phyloP scores from a whole-genome alignment of 176 grass and related monocot species.

The Carex scoparia region DNA sequence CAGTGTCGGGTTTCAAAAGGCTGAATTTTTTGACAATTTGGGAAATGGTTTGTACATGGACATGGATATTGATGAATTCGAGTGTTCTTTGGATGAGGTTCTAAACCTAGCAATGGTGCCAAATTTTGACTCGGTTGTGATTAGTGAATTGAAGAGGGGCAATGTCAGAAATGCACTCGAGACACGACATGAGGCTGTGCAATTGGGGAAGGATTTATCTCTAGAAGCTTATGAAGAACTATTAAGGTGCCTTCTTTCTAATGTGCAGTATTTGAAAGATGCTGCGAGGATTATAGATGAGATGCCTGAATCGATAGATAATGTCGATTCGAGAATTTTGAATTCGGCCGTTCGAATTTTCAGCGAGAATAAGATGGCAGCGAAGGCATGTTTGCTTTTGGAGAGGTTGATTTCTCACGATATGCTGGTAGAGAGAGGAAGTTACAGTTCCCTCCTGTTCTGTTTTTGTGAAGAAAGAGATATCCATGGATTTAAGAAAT shows the following conservation, averaged over 20 bases:
- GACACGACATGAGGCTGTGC: constrained; percentile 55
- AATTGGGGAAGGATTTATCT: constrained; percentile 58
- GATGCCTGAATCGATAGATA: constrained; percentile 39
- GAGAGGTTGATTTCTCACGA: constrained; percentile 46
- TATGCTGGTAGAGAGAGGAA: constrained; percentile 44
- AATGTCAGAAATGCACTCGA: constrained; percentile 47
- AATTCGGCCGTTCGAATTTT: constrained; percentile 46
- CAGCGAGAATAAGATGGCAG: constrained; percentile 43
- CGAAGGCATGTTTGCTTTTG: constrained; percentile 45
- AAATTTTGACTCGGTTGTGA: constrained; percentile 43
- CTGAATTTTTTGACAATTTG: constrained; percentile 92
- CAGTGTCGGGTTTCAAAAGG: constrained; percentile 46
- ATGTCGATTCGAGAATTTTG: constrained; percentile 55
- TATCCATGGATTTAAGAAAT: constrained; percentile 59
- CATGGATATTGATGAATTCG: constrained; percentile 60
- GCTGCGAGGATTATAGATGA: constrained; percentile 42
- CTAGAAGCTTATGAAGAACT: constrained; percentile 38
- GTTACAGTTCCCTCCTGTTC: constrained; percentile 50
- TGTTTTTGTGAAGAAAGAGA: constrained; percentile 63
- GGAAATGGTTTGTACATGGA: constrained; percentile 89
- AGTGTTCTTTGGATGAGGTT: constrained; percentile 54
- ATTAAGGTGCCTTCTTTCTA: constrained; percentile 42
- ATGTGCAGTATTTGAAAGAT: constrained; percentile 37
- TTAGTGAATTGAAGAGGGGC: constrained; percentile 49
- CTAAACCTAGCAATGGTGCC: constrained; percentile 47